Conservation (phyloP, 371 early-diverging fungal genomes). For the Lichtheimia corymbifera region DNA sequence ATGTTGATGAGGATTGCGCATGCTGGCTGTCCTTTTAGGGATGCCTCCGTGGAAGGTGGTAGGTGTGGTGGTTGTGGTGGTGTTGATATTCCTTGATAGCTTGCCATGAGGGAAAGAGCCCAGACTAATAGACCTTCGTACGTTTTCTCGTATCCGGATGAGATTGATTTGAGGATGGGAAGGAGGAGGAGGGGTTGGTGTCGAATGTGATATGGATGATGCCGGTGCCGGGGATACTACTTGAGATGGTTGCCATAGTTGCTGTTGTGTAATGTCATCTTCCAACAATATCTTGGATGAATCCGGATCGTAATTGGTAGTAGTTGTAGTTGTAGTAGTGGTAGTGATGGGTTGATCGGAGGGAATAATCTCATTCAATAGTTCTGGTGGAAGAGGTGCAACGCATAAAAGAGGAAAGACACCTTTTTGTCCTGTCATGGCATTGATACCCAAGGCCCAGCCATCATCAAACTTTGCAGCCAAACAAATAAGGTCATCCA, state of each 20-base stretch:
- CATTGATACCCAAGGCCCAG: slow-evolving; percentile 77
- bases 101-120: slow-evolving; percentile 2
- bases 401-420: slow-evolving; percentile 76
- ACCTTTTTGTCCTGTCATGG: slow-evolving; percentile 64
- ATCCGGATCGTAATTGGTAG: neutral
- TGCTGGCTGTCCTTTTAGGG: slow-evolving; percentile 41
- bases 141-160: slow-evolving; percentile 21
- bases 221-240: neutral
- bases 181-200: neutral
- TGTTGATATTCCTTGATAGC: too few species aligned
- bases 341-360: neutral
- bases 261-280: slow-evolving; percentile 4
- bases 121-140: slow-evolving; percentile 31
- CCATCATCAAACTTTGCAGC: slow-evolving; percentile 67
- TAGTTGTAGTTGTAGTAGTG: too few species aligned
- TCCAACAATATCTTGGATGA: slow-evolving; percentile 5
- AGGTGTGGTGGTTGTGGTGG: slow-evolving; percentile 7
- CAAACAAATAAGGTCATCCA: slow-evolving; percentile 69
- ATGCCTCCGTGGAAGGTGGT: slow-evolving; percentile 36
- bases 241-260: neutral
- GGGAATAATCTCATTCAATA: neutral
- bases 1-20: slow-evolving; percentile 5
- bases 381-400: slow-evolving; percentile 33
- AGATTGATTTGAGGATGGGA: slow-evolving; percentile 3
- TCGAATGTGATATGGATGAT: neutral